Evolutionary conservation across 2,329 filamentous ascomycete species (phyloP).

Genomic region (Sclerotiophoma versabilis): DNA sequence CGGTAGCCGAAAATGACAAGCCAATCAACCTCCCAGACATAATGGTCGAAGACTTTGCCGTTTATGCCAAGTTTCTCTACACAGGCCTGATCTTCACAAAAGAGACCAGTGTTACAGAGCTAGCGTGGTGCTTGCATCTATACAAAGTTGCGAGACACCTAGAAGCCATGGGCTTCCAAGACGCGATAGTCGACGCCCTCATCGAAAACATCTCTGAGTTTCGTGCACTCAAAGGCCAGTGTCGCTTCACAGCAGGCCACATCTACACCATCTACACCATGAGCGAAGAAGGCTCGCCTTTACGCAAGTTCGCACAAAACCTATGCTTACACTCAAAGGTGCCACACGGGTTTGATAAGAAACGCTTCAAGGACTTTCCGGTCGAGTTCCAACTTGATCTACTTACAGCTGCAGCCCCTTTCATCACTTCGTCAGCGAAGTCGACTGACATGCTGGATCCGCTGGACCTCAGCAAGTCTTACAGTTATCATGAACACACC

Average conservation of each 20-base stretch:
- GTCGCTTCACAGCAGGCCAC: slow-evolving; percentile 5
- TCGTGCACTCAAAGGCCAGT: slow-evolving; percentile 3
- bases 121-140: slow-evolving; percentile 1
- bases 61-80: slow-evolving; percentile 11
- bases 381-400: slow-evolving; percentile 3
- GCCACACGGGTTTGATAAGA: slow-evolving; percentile 1
- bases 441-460: slow-evolving; percentile 7
- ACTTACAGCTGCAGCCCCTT: slow-evolving; percentile 7
- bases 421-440: slow-evolving; percentile 5
- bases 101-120: slow-evolving; percentile 1
- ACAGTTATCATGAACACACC: slow-evolving; percentile 8
- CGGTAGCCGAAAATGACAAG: background rate
- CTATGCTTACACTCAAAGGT: slow-evolving; percentile 5
- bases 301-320: slow-evolving; percentile 3
- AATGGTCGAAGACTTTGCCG: background rate
- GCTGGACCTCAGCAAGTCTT: background rate
- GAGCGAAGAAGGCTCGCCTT: slow-evolving; percentile 4
- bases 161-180: slow-evolving; percentile 8
- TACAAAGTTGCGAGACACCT: slow-evolving; percentile 8
- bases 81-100: slow-evolving; percentile 5
- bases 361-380: background rate
- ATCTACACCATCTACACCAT: slow-evolving; percentile 1
- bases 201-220: slow-evolving; percentile 9
- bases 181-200: slow-evolving; percentile 10
- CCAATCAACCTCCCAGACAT: background rate